A percentile compares a stretch with the other conserved stretches of the same genome.
These are phyloP conservation scores for Allium cepa DNA, from an alignment of 106 monocot genomes.

Conservation along the genomic window DNA sequence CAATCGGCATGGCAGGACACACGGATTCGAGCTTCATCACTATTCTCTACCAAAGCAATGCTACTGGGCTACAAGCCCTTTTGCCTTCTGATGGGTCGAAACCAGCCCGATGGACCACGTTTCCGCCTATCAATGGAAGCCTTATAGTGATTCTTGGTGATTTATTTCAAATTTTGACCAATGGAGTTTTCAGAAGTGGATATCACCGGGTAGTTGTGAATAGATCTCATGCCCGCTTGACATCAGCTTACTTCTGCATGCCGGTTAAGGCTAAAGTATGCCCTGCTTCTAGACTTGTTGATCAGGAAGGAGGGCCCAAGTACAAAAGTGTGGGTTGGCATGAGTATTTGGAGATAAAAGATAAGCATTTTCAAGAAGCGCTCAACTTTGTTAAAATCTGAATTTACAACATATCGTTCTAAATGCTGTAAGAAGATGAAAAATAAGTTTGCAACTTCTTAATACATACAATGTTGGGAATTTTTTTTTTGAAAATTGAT, in stretches of 20 bases:
- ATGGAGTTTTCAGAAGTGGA: conserved; percentile 36
- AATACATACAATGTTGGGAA: no score
- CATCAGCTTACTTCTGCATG: conserved; percentile 36
- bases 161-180: conserved; percentile 35
- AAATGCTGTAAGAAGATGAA: no score
- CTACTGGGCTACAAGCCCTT: conserved; percentile 34
- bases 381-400: conserved; percentile 13
- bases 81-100: not conserved
- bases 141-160: conserved; percentile 40
- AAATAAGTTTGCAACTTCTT: no score
- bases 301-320: conserved; percentile 6
- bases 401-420: not conserved
- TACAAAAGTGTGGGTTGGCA: conserved; percentile 36
- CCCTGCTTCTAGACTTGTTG: conserved; percentile 7
- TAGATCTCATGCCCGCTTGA: conserved; percentile 18
- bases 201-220: conserved; percentile 45
- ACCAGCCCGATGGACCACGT: conserved; percentile 22
- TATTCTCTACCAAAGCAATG: conserved; percentile 32
- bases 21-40: conserved; percentile 48
- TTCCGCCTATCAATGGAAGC: conserved; percentile 20
- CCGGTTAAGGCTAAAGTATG: conserved; percentile 20
- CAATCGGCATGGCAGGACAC: conserved; percentile 47
- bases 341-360: conserved; percentile 39
- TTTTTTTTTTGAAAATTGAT: no score
- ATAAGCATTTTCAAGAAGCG: conserved; percentile 28